Percentiles rank a stretch among this genome's conserved stretches.
Conservation (phyloP, 768 basidiomycete genomes). For the Strobilomyces confusus region DNA sequence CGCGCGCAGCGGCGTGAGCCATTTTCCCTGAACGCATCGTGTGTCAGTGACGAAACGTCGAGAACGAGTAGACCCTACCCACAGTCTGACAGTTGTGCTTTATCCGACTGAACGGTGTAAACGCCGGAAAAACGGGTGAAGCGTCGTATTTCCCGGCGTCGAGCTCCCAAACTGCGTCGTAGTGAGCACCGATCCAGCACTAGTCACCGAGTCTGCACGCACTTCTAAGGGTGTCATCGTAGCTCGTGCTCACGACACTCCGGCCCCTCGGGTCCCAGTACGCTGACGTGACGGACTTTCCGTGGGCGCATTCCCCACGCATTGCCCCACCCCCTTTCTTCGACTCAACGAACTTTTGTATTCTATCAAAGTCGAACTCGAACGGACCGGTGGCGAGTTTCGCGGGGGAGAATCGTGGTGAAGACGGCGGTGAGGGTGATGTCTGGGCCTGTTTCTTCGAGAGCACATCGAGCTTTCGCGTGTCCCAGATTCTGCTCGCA, state of each 20-base stretch:
- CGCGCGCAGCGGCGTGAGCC: slow-evolving; percentile 74
- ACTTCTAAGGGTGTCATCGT: slow-evolving; percentile 76
- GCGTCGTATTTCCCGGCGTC: slow-evolving; percentile 46
- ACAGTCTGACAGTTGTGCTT: slow-evolving; percentile 82
- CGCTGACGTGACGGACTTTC: slow-evolving; percentile 76
- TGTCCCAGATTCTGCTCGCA: slow-evolving; percentile 69
- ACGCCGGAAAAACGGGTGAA: slow-evolving; percentile 50
- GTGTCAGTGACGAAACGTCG: background rate
- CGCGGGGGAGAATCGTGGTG: slow-evolving; percentile 23
- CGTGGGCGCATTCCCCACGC: slow-evolving; percentile 64
- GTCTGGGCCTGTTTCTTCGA: no score
- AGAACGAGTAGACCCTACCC: slow-evolving; percentile 15
- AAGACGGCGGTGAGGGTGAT: slow-evolving; percentile 18
- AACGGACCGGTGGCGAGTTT: slow-evolving; percentile 12
- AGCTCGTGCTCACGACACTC: slow-evolving; percentile 78
- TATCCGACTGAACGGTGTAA: slow-evolving; percentile 60
- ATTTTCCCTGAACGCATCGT: slow-evolving; percentile 56
- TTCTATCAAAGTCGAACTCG: slow-evolving; percentile 37
- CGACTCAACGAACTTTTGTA: slow-evolving; percentile 49
- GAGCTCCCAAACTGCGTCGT: slow-evolving; percentile 69
- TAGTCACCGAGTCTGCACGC: slow-evolving; percentile 24
- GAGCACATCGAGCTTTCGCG: slow-evolving; percentile 55
- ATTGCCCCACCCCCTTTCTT: slow-evolving; percentile 51
- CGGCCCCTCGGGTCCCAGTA: slow-evolving; percentile 85
- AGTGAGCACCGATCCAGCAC: slow-evolving; percentile 7